A percentile compares a stretch with the other conserved stretches of the same genome.
Conservation (phyloP, 2,329 filamentous ascomycete genomes). For the Paracamarosporium sp. region DNA sequence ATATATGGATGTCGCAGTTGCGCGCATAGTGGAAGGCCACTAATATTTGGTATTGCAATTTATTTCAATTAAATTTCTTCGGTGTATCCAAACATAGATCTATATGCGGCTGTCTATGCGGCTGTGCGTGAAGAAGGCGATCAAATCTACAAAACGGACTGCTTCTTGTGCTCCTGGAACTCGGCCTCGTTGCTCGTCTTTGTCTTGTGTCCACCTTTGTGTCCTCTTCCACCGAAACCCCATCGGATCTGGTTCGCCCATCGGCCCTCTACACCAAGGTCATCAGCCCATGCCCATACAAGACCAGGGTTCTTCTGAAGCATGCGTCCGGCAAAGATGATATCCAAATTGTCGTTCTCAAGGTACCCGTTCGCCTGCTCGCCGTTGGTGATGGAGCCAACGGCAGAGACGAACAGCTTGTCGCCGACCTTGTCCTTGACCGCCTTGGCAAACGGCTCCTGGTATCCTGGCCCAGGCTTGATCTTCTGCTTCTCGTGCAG, state of each 20-base stretch:
- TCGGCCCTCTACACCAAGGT: constrained; percentile 73
- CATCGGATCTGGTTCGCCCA: constrained; percentile 76
- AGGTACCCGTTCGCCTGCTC: constrained; percentile 63
- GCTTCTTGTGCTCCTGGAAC: constrained; percentile 25
- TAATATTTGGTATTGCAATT: too few relatives aligned
- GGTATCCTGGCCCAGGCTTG: constrained; percentile 69
- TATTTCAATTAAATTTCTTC: too few relatives aligned
- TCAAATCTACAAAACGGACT: background rate
- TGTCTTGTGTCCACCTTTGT: constrained; percentile 38
- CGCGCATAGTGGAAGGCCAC: too few relatives aligned
- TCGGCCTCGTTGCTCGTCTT: constrained; percentile 27
- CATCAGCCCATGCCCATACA: constrained; percentile 74
- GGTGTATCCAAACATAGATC: too few relatives aligned
- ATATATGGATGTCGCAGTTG: too few relatives aligned
- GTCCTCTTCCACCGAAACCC: constrained; percentile 61
- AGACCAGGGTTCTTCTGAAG: constrained; percentile 85
- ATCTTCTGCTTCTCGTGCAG: constrained; percentile 70
- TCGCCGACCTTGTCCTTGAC: constrained; percentile 78
- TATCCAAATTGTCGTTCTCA: constrained; percentile 60
- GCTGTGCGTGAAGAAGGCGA: background rate
- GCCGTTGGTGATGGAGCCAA: constrained; percentile 75
- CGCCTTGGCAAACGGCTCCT: constrained; percentile 73
- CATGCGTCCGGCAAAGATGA: constrained; percentile 76
- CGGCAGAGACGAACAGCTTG: constrained; percentile 73
- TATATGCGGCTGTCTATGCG: background rate